These are phyloP conservation scores for Cyclotella kingstonii DNA, from an alignment of 108 stramenopile species.

Conservation along the genomic window DNA sequence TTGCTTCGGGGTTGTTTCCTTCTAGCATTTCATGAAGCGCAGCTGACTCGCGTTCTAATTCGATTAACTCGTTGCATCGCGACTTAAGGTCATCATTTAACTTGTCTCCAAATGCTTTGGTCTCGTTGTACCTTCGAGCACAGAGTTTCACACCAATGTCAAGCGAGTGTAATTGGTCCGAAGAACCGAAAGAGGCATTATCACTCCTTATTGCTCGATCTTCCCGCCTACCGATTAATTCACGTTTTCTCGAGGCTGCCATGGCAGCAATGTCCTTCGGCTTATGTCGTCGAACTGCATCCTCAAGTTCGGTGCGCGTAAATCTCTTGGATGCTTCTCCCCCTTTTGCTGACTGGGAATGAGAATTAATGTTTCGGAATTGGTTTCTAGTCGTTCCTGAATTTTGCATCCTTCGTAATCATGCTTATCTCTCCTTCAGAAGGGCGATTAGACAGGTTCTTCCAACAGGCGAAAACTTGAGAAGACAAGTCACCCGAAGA, in stretches of 20 bases:
- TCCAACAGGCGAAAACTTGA: no score
- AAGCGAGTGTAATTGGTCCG: constrained; percentile 42
- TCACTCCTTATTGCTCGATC: constrained; percentile 32
- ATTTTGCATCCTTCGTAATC: no score
- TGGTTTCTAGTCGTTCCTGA: no score
- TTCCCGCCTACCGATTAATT: constrained; percentile 23
- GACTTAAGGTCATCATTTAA: constrained; percentile 48
- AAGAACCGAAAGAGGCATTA: constrained; percentile 18
- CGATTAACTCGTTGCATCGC: constrained; percentile 45
- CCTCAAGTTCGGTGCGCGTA: constrained; percentile 41
- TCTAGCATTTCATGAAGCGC: constrained; percentile 65
- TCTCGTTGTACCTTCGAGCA: constrained; percentile 67
- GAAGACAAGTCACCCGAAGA: no score
- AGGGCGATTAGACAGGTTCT: no score
- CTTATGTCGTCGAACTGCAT: constrained; percentile 37
- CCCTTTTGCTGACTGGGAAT: constrained; percentile 16
- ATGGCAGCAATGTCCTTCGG: constrained; percentile 33
- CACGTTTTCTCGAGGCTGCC: constrained; percentile 32
- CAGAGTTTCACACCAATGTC: constrained; percentile 51
- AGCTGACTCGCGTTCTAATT: constrained; percentile 53
- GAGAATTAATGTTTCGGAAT: constrained; percentile 4
- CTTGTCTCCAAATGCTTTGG: constrained; percentile 50
- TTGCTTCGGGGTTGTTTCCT: constrained; percentile 52
- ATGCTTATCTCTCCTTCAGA: no score
- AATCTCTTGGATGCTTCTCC: constrained; percentile 30